Percentiles rank a stretch among this genome's conserved stretches.
Conservation (phyloP, 768 basidiomycete genomes). For the Leucocoprinus leucothites region DNA sequence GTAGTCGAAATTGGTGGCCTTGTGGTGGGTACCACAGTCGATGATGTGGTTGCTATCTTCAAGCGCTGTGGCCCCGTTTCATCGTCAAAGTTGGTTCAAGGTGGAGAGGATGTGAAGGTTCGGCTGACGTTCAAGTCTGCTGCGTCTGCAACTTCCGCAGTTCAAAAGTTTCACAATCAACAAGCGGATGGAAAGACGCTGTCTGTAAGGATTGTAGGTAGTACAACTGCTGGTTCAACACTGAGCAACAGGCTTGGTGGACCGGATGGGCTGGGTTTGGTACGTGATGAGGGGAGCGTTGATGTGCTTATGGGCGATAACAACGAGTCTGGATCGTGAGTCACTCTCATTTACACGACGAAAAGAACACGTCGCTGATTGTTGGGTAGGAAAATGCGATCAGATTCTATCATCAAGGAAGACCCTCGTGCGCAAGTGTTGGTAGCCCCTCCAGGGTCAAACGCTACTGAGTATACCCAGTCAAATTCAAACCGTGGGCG, state of each 20-base stretch:
- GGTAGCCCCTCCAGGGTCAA: constrained; percentile 60
- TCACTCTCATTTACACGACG: constrained; percentile 14
- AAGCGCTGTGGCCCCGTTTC: constrained; percentile 71
- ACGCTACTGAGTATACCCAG: constrained; percentile 50
- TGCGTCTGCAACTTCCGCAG: constrained; percentile 59
- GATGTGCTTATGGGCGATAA: constrained; percentile 58
- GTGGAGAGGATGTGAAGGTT: constrained; percentile 48
- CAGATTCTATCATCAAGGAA: constrained; percentile 64
- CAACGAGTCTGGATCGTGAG: constrained; percentile 54
- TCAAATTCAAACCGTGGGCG: constrained; percentile 22
- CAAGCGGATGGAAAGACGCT: constrained; percentile 80
- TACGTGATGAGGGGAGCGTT: constrained; percentile 51
- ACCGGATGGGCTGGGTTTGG: constrained; percentile 47
- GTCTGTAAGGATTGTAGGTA: constrained; percentile 60
- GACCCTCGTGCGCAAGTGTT: constrained; percentile 69
- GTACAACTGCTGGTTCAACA: constrained; percentile 43
- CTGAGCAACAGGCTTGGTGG: constrained; percentile 60
- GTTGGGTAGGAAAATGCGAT: constrained; percentile 72
- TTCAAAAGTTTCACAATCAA: constrained; percentile 74
- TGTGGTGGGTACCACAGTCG: constrained; percentile 73
- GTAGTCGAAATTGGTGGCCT: constrained; percentile 75
- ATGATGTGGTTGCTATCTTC: constrained; percentile 86
- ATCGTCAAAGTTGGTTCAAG: constrained; percentile 36
- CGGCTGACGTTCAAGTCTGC: constrained; percentile 71
- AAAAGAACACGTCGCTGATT: background rate